Evolutionary conservation across 2,329 filamentous ascomycete genomes (phyloP).

Genomic region (Madurella mycetomatis): DNA sequence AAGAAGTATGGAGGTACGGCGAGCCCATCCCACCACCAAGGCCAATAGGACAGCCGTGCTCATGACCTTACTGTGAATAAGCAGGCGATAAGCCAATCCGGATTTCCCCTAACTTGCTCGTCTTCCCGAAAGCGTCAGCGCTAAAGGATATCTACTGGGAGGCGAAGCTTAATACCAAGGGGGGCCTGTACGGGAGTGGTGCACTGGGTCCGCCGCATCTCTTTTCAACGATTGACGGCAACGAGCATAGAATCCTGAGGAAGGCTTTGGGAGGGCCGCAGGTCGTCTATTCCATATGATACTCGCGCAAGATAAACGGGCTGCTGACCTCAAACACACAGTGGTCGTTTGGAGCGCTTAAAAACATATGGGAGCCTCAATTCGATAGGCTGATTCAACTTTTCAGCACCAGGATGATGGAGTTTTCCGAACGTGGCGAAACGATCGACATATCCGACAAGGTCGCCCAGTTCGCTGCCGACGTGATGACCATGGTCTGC

Average conservation of each 20-base stretch:
- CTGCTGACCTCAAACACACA: too few relatives aligned
- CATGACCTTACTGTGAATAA: too few relatives aligned
- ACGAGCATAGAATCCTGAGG: conserved; percentile 32
- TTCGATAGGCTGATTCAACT: conserved; percentile 34
- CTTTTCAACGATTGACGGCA: conserved; percentile 29
- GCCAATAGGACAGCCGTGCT: too few relatives aligned
- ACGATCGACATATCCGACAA: conserved; percentile 34
- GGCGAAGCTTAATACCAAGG: conserved; percentile 34
- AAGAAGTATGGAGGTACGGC: conserved; percentile 12
- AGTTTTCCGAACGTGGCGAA: conserved; percentile 24
- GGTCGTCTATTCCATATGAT: conserved; percentile 28
- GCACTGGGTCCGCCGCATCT: conserved; percentile 34
- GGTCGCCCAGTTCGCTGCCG: conserved; percentile 37
- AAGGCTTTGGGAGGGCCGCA: conserved; percentile 33
- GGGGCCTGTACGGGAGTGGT: conserved; percentile 32
- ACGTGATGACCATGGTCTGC: conserved; percentile 38
- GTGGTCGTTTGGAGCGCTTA: conserved; percentile 22
- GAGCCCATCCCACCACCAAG: not conserved
- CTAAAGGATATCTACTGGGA: conserved; percentile 39
- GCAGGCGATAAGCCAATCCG: conserved; percentile 31
- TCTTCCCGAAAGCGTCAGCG: conserved; percentile 34
- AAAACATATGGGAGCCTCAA: conserved; percentile 35
- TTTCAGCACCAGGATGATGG: conserved; percentile 32
- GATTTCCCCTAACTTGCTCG: conserved; percentile 34
- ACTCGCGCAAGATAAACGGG: too few relatives aligned